phyloP scores from a whole-genome alignment of 2,329 filamentous ascomycete species.

The Fusarium poae region DNA sequence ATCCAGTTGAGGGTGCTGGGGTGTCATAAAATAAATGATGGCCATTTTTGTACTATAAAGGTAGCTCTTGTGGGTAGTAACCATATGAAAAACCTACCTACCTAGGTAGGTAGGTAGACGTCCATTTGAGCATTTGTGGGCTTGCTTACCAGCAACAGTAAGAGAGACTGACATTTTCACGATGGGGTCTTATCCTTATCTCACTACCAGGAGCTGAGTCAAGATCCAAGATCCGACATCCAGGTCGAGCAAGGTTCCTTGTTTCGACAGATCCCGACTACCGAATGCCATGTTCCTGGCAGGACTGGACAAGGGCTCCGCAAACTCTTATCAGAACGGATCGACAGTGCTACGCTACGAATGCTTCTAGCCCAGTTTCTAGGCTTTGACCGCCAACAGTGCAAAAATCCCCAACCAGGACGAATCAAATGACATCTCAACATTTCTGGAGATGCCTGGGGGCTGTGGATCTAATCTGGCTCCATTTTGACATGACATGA shows the following conservation, averaged over 20 bases:
- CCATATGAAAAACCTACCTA: too few relatives aligned
- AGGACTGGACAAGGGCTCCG: conserved; percentile 12
- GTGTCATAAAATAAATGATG: conserved; percentile 7
- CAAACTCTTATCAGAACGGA: conserved; percentile 30
- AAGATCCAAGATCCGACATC: not conserved
- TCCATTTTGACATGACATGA: conserved; percentile 32
- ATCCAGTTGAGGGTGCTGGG: conserved; percentile 9
- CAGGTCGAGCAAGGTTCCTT: conserved; percentile 4
- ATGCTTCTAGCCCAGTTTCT: conserved; percentile 22
- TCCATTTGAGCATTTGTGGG: too few relatives aligned
- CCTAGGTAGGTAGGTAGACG: too few relatives aligned
- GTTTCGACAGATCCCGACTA: conserved; percentile 27
- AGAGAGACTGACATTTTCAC: not conserved
- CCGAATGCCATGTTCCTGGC: conserved; percentile 36
- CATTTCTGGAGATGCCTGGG: conserved; percentile 32
- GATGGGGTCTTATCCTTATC: conserved; percentile 9
- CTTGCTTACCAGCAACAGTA: not conserved
- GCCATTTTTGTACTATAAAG: conserved; percentile 12
- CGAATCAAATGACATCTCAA: conserved; percentile 37
- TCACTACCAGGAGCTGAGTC: not conserved
- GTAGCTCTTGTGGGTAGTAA: not conserved
- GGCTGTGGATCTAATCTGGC: conserved; percentile 15
- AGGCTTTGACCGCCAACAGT: conserved; percentile 33
- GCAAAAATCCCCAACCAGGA: not conserved
- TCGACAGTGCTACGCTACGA: conserved; percentile 25